Base-by-base conservation (phyloP, 2,329 filamentous ascomycete species). In the Stachybotrys chartarum region DNA sequence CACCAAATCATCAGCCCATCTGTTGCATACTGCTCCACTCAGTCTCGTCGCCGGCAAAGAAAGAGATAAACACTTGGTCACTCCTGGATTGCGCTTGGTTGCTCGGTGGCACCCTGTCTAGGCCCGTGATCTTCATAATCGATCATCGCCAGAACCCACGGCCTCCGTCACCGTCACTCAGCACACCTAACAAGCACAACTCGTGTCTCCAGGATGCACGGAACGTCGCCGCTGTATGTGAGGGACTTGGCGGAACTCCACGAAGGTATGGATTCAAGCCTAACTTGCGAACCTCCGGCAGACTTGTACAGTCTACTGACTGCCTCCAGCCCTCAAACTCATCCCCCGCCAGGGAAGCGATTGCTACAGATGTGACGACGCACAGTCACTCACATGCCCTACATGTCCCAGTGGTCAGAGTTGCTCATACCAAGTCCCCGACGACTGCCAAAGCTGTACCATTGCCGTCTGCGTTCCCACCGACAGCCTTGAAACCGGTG, bases 361-460 rank as follows among this genome's bases (percentile, higher is more conserved):
- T 7, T 83, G 79, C 59, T 69, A 79, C 10, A 61, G 72, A 48
- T 83, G 80, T 64, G 72, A 75, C 31, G 70, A 73, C 52, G 63
- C 59, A 66, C 53, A 75, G 67, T 39, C 69, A 55, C 66, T 73
- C 44, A 57, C 72, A 24, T 82, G 80, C 55, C 80, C 80, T 6
- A 51, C 61, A 6, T 83, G 80, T 60, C 60, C 61, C 10, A 55
- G 66, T 1, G 70, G 68, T 30, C 66, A 77, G 56, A 69, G 63
- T 49, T 83, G 81, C 60, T 70, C 73, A 56, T 75, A 75, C 55
- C 74, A 42, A 7, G 66, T 76, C 7, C 75, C 75, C 7, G 60
- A 73, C 48, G 72, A 70, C 50, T 83, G 79, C 64, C 68, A 63
- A 2, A 68, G 74, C 59, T 84, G 81, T 59, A 64, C 77, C 8